These are phyloP conservation scores for Isabelozyma rhagii DNA, from an alignment of 805 yeast species.

Conservation along the genomic window DNA sequence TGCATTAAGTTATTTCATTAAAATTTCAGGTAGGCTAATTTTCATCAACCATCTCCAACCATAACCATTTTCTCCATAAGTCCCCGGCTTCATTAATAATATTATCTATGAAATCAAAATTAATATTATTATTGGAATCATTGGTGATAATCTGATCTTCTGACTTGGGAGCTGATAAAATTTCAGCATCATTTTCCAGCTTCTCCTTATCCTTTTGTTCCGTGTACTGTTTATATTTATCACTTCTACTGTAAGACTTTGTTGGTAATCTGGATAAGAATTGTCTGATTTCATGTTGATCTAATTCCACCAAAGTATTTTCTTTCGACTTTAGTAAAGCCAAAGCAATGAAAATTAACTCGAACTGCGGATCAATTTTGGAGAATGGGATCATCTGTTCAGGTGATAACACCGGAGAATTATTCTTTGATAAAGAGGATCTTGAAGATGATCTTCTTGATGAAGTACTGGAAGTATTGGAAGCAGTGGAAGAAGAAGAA, in stretches of 20 bases:
- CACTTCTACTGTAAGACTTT: slow-evolving; percentile 31
- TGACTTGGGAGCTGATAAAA: not conserved
- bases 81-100: slow-evolving; percentile 79
- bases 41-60: slow-evolving; percentile 38
- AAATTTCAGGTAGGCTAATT: slow-evolving; percentile 6
- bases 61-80: slow-evolving; percentile 81
- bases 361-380: slow-evolving; percentile 68
- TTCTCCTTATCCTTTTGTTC: slow-evolving; percentile 15
- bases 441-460: slow-evolving; percentile 7
- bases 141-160: slow-evolving; percentile 23
- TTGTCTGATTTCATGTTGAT: slow-evolving; percentile 85
- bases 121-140: slow-evolving; percentile 31
- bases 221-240: slow-evolving; percentile 32
- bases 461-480: not conserved
- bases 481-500: not conserved
- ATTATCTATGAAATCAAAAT: slow-evolving; percentile 65
- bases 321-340: slow-evolving; percentile 81
- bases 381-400: slow-evolving; percentile 47
- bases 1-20: not conserved
- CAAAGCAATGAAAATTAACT: slow-evolving; percentile 69
- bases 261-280: slow-evolving; percentile 60
- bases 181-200: slow-evolving; percentile 5
- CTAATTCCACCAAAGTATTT: slow-evolving; percentile 76
- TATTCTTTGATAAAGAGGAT: slow-evolving; percentile 5
- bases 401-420: not conserved